phyloP scores from a whole-genome alignment of 495 filamentous ascomycete species.

The Pseudevernia furfuracea region DNA sequence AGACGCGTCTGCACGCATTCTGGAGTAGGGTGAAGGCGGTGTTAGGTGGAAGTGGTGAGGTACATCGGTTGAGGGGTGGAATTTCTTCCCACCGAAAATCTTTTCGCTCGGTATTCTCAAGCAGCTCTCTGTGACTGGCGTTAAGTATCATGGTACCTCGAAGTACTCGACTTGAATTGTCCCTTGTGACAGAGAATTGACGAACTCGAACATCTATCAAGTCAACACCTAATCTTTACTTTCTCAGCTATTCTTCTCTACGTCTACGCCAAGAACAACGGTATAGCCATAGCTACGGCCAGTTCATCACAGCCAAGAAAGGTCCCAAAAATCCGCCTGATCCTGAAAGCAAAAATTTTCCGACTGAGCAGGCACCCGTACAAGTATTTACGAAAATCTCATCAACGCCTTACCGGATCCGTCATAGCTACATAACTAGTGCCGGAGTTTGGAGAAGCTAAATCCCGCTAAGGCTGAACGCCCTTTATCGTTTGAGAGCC shows the following conservation, averaged over 20 bases:
- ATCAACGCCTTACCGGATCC: conserved; percentile 9
- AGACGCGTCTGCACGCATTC: neutral
- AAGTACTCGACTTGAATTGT: conserved; percentile 12
- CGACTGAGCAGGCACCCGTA: conserved; percentile 17
- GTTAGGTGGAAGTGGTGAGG: conserved; percentile 16
- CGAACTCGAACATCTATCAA: conserved; percentile 11
- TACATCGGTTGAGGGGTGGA: conserved; percentile 15
- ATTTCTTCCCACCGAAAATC: conserved; percentile 7
- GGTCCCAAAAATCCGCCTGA: conserved; percentile 3
- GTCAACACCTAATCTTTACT: conserved; percentile 15
- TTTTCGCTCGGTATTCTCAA: conserved; percentile 14
- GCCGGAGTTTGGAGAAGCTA: conserved; percentile 7
- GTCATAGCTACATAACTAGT: conserved; percentile 16
- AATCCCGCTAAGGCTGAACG: conserved; percentile 21
- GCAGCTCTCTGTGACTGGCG: conserved; percentile 13
- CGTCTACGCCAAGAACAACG: conserved; percentile 6
- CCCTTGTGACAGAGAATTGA: conserved; percentile 13
- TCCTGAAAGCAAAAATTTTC: conserved; percentile 16
- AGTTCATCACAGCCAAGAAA: conserved; percentile 11
- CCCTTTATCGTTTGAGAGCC: neutral
- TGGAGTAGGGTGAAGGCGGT: conserved; percentile 13
- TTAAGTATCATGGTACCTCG: conserved; percentile 19
- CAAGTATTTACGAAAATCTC: conserved; percentile 10
- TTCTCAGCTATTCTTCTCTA: conserved; percentile 15
- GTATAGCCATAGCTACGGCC: conserved; percentile 25